Percentiles rank a stretch among this genome's conserved stretches.
These are phyloP conservation scores for Macaranga tanarius DNA, from an alignment of 441 rosid genomes.

Conservation along the genomic window DNA sequence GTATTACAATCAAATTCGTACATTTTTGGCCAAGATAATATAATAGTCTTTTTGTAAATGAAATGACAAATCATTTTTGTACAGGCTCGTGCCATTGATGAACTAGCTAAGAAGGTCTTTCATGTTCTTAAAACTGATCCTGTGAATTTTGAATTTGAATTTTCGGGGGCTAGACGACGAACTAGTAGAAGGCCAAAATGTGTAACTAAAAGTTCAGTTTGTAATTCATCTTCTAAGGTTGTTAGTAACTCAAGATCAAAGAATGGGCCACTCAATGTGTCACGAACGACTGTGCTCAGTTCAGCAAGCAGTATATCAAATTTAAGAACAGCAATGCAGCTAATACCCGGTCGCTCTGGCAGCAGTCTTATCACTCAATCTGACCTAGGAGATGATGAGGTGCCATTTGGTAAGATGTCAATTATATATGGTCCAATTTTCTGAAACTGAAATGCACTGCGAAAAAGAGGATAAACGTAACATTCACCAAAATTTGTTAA, in stretches of 20 bases:
- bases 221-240: constrained; percentile 30
- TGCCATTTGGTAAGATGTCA: constrained; percentile 37
- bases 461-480: not conserved
- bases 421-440: constrained; percentile 6
- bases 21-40: constrained; percentile 9
- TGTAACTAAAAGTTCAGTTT: constrained; percentile 30
- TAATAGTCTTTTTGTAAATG: constrained; percentile 13
- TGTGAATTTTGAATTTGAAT: constrained; percentile 41
- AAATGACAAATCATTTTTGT: constrained; percentile 20
- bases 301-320: constrained; percentile 25
- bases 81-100: constrained; percentile 65
- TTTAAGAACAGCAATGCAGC: constrained; percentile 24
- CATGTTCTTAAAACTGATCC: constrained; percentile 49
- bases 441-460: constrained; percentile 7
- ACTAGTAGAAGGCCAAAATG: constrained; percentile 33
- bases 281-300: constrained; percentile 22
- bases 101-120: constrained; percentile 57
- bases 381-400: constrained; percentile 28
- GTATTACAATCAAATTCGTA: constrained; percentile 10
- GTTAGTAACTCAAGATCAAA: constrained; percentile 25
- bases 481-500: not conserved
- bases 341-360: constrained; percentile 12
- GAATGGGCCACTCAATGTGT: constrained; percentile 10
- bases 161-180: constrained; percentile 45
- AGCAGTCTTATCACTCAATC: constrained; percentile 6